Conservation (phyloP, 2,329 filamentous ascomycete genomes). For the Pseudogymnoascus sp. region DNA sequence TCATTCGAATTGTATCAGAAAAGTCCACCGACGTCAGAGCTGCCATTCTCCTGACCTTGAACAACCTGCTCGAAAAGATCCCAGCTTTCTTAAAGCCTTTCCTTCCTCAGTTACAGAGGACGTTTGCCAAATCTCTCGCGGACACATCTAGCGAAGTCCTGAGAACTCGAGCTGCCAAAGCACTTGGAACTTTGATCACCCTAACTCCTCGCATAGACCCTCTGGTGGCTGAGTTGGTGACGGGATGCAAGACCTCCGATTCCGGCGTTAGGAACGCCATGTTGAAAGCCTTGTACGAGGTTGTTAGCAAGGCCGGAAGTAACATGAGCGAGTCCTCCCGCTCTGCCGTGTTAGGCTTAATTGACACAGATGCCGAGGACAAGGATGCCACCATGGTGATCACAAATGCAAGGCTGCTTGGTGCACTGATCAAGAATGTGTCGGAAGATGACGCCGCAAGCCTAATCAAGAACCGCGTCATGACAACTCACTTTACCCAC, state of each 20-base stretch:
- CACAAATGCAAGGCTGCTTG: conserved; percentile 83
- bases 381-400: conserved; percentile 72
- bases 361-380: conserved; percentile 76
- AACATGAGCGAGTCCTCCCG: conserved; percentile 94
- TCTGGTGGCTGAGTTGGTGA: conserved; percentile 82
- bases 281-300: conserved; percentile 93
- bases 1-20: conserved; percentile 96
- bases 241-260: conserved; percentile 88
- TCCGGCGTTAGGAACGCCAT: conserved; percentile 86
- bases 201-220: conserved; percentile 93
- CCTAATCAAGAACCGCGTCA: conserved; percentile 63
- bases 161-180: conserved; percentile 82
- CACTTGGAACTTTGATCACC: conserved; percentile 89
- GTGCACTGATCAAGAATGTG: conserved; percentile 81
- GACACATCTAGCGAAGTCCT: conserved; percentile 87
- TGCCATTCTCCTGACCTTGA: conserved; percentile 87
- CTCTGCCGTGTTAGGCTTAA: conserved; percentile 75
- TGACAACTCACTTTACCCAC: conserved; percentile 67
- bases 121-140: conserved; percentile 91
- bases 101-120: conserved; percentile 90
- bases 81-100: conserved; percentile 93
- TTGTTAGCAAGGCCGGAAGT: conserved; percentile 85
- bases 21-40: conserved; percentile 93
- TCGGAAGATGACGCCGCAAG: conserved; percentile 59
- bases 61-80: conserved; percentile 94